Evolutionary conservation across 2,329 filamentous ascomycete species (phyloP).

Genomic region (Sporothrix schenckii): DNA sequence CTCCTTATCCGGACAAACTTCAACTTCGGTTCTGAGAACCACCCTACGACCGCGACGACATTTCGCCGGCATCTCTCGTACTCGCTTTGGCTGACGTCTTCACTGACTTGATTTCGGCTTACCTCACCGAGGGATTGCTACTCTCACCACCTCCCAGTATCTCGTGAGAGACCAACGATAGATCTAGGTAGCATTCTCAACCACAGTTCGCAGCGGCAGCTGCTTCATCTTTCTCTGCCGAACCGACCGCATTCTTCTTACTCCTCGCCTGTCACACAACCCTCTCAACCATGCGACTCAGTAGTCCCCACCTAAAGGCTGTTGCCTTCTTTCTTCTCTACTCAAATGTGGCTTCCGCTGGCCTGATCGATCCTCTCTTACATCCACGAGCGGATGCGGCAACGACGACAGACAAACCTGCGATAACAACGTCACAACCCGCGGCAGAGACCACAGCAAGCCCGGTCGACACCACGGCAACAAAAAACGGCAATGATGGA

Average conservation of each 20-base stretch:
- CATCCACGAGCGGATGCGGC: constrained; percentile 30
- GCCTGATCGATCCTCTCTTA: constrained; percentile 31
- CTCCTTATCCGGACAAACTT: neutral
- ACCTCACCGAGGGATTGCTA: neutral
- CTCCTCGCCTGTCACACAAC: neutral
- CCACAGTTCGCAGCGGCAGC: constrained; percentile 18
- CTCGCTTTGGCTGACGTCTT: constrained; percentile 14
- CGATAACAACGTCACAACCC: constrained; percentile 3
- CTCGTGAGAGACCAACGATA: neutral
- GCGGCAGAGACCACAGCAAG: neutral
- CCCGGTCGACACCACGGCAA: neutral
- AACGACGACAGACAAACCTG: constrained; percentile 21
- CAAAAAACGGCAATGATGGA: neutral
- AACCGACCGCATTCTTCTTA: too few species aligned
- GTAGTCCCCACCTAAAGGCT: constrained; percentile 31
- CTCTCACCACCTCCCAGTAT: neutral
- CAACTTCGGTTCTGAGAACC: constrained; percentile 3
- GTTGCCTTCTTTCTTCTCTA: constrained; percentile 34
- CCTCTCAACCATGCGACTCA: constrained; percentile 31
- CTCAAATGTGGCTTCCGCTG: constrained; percentile 34
- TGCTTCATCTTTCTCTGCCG: constrained; percentile 1
- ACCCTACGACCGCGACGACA: constrained; percentile 6
- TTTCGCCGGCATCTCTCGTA: neutral
- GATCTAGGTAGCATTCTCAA: neutral
- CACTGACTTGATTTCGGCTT: neutral